phyloP scores from a whole-genome alignment of 352 stramenopile genomes.

The Phytophthora cactorum region DNA sequence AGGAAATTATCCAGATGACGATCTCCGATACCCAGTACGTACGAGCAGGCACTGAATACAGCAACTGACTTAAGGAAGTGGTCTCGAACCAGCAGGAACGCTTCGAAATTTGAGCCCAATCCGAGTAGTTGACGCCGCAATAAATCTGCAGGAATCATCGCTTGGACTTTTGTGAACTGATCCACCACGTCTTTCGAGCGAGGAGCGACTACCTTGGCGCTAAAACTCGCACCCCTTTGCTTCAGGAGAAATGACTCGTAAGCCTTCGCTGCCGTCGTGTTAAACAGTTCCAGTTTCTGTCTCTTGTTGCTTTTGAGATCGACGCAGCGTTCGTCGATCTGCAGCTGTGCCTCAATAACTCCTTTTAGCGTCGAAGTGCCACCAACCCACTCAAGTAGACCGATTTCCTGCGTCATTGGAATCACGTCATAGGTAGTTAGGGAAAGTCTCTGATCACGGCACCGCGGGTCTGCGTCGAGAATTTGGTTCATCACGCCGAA shows the following conservation, averaged over 20 bases:
- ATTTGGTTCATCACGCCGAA: conserved; percentile 94
- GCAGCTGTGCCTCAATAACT: conserved; percentile 76
- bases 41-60: conserved; percentile 87
- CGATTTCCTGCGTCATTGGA: conserved; percentile 86
- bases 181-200: conserved; percentile 52
- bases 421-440: conserved; percentile 89
- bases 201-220: conserved; percentile 69
- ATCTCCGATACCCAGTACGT: conserved; percentile 92
- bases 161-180: conserved; percentile 66
- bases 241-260: conserved; percentile 83
- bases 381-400: conserved; percentile 86
- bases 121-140: conserved; percentile 78
- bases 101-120: conserved; percentile 75
- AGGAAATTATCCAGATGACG: conserved; percentile 93
- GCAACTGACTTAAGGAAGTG: conserved; percentile 87
- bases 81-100: conserved; percentile 84
- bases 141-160: conserved; percentile 74
- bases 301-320: conserved; percentile 75
- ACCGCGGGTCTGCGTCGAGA: conserved; percentile 66
- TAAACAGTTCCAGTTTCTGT: conserved; percentile 76
- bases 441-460: conserved; percentile 65
- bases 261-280: conserved; percentile 69
- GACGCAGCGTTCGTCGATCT: conserved; percentile 61
- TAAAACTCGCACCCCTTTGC: conserved; percentile 70
- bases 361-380: conserved; percentile 81